A percentile compares a stretch with the other conserved stretches of the same genome.
phyloP scores from a whole-genome alignment of 495 filamentous ascomycete species.

The Penicillium mononematosum region DNA sequence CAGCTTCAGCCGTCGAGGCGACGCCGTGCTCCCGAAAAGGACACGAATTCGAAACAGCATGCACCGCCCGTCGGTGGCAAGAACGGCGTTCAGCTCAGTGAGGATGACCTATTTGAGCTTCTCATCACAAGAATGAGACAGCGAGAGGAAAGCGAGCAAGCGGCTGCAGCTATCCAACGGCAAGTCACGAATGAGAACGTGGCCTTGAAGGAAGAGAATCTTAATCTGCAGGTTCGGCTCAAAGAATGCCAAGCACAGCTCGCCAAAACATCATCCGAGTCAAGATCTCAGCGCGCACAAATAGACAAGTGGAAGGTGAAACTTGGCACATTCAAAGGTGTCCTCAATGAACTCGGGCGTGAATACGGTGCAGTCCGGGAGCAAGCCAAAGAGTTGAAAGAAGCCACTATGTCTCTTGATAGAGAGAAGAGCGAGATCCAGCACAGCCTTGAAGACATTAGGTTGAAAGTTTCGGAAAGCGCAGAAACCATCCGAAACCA shows the following conservation, averaged over 20 bases:
- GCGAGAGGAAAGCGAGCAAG: conserved; percentile 37
- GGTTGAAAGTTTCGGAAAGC: conserved; percentile 19
- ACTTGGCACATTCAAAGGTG: conserved; percentile 31
- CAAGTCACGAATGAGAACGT: conserved; percentile 29
- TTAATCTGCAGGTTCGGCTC: conserved; percentile 23
- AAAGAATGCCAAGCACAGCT: conserved; percentile 16
- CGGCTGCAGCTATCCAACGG: conserved; percentile 21
- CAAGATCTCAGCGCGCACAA: conserved; percentile 20
- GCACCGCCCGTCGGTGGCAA: neutral
- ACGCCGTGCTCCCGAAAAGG: conserved; percentile 17
- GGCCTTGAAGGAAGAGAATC: conserved; percentile 30
- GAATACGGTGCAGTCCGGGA: conserved; percentile 34
- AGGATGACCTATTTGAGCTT: conserved; percentile 41
- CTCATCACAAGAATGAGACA: conserved; percentile 34
- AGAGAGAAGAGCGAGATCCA: conserved; percentile 31
- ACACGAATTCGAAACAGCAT: neutral
- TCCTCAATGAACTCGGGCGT: conserved; percentile 37
- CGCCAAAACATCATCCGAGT: conserved; percentile 20
- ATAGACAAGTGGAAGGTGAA: conserved; percentile 37
- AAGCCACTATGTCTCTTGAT: conserved; percentile 16
- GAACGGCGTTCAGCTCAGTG: conserved; percentile 20
- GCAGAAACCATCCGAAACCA: conserved; percentile 19
- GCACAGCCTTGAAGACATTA: conserved; percentile 25
- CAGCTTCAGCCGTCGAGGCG: conserved; percentile 18
- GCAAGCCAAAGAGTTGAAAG: conserved; percentile 28